Evolutionary conservation across 345 rosid genomes (phyloP).

Genomic region (Acer yangbiense): DNA sequence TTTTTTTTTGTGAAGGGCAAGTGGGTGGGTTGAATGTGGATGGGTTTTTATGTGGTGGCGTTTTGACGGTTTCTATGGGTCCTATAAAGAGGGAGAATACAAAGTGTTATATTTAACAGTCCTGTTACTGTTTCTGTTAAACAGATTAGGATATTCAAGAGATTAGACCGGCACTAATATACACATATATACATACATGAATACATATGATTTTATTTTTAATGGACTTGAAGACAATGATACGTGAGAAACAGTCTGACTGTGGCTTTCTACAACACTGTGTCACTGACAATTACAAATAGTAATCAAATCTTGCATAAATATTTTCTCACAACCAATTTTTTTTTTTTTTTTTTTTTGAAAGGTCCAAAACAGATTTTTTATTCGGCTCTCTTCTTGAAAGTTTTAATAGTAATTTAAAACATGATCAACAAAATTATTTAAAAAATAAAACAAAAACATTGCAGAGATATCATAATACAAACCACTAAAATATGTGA

Average conservation of each 20-base stretch:
- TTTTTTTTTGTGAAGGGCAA: too few relatives aligned
- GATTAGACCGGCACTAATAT: neutral
- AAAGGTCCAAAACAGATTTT: too few relatives aligned
- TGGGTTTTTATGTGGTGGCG: neutral
- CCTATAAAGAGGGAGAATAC: neutral
- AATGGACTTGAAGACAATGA: neutral
- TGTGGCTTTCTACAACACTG: neutral
- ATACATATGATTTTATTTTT: neutral
- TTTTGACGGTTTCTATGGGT: slow-evolving; percentile 16
- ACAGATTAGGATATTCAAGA: too few relatives aligned
- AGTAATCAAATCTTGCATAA: neutral
- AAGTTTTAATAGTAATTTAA: too few relatives aligned
- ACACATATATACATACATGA: too few relatives aligned
- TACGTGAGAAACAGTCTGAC: neutral
- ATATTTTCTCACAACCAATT: neutral
- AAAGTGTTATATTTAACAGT: too few relatives aligned
- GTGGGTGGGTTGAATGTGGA: neutral
- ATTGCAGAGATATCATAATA: too few relatives aligned
- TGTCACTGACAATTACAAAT: too few relatives aligned
- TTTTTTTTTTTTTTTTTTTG: too few relatives aligned
- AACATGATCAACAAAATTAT: too few relatives aligned
- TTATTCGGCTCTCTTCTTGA: neutral
- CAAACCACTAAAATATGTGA: too few relatives aligned
- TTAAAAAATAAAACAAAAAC: too few relatives aligned
- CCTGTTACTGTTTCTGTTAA: neutral